phyloP scores from a whole-genome alignment of 2,329 filamentous ascomycete genomes.

The Ceratocystis huliohia region DNA sequence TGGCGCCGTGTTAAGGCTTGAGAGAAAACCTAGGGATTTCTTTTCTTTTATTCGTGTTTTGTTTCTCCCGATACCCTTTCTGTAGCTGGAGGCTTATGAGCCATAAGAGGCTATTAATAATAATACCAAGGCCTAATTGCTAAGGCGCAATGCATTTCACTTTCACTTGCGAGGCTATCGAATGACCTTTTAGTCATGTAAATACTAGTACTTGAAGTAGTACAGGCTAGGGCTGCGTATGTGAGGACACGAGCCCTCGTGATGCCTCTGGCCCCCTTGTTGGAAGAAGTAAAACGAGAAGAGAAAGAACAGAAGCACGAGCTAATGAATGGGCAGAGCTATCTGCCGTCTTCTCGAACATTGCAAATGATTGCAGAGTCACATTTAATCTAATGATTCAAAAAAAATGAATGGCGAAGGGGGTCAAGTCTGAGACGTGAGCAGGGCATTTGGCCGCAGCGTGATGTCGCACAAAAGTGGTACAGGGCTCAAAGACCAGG shows the following conservation, averaged over 20 bases:
- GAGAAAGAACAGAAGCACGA: no score
- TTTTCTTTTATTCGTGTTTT: conserved; percentile 3
- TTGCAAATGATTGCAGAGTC: no score
- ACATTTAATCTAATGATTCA: no score
- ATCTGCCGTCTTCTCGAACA: no score
- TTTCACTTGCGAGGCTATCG: no score
- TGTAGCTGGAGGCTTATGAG: conserved; percentile 1
- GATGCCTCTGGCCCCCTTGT: no score
- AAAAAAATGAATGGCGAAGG: background rate
- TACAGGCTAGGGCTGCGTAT: background rate
- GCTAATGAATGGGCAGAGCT: no score
- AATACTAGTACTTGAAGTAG: no score
- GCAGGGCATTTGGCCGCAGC: background rate
- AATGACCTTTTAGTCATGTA: no score
- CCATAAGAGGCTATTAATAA: background rate
- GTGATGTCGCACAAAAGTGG: background rate
- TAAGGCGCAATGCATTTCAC: background rate
- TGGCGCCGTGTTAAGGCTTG: conserved; percentile 1
- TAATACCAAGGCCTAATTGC: background rate
- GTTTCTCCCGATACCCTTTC: conserved; percentile 7
- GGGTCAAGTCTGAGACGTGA: background rate
- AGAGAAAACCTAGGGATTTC: background rate
- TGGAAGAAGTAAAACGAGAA: no score
- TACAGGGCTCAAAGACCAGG: background rate
- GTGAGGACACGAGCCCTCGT: no score